Evolutionary conservation across 2,329 filamentous ascomycete species (phyloP).

Genomic region (Periglandula ipomoeae): DNA sequence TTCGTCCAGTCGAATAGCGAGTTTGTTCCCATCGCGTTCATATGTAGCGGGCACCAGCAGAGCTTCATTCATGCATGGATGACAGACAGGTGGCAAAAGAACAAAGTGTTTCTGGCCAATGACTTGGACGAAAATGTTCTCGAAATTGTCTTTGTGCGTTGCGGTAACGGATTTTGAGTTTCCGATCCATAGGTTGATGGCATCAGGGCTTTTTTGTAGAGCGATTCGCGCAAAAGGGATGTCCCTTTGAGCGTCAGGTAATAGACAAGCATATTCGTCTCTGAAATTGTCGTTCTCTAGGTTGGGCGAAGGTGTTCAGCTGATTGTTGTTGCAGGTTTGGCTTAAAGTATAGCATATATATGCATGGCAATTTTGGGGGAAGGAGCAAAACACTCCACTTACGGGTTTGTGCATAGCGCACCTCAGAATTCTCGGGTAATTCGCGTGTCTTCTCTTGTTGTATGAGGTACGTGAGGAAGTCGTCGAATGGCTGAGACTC

Average conservation of each 20-base stretch:
- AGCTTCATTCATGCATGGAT: slow-evolving; percentile 59
- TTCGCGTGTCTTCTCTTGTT: slow-evolving; percentile 40
- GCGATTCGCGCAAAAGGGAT: slow-evolving; percentile 69
- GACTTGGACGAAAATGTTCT: slow-evolving; percentile 76
- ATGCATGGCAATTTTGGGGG: neutral
- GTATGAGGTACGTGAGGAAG: slow-evolving; percentile 53
- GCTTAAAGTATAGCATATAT: too few species aligned
- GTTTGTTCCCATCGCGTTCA: slow-evolving; percentile 19
- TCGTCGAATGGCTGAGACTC: slow-evolving; percentile 50
- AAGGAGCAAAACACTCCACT: slow-evolving; percentile 19
- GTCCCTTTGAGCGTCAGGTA: slow-evolving; percentile 50
- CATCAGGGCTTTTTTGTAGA: slow-evolving; percentile 56
- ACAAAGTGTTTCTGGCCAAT: slow-evolving; percentile 66
- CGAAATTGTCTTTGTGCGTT: slow-evolving; percentile 75
- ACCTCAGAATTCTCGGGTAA: slow-evolving; percentile 35
- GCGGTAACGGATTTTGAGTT: slow-evolving; percentile 61
- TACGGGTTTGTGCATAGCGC: slow-evolving; percentile 68
- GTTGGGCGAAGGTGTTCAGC: neutral
- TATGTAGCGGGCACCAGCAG: slow-evolving; percentile 52
- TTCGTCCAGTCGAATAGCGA: slow-evolving; percentile 27
- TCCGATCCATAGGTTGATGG: slow-evolving; percentile 77
- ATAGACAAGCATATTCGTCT: slow-evolving; percentile 58
- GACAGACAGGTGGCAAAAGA: slow-evolving; percentile 61
- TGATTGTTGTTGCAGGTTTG: too few species aligned
- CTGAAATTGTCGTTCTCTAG: slow-evolving; percentile 73